These are phyloP conservation scores for Saraca asoca DNA, from an alignment of 331 rosid genomes.

Conservation along the genomic window DNA sequence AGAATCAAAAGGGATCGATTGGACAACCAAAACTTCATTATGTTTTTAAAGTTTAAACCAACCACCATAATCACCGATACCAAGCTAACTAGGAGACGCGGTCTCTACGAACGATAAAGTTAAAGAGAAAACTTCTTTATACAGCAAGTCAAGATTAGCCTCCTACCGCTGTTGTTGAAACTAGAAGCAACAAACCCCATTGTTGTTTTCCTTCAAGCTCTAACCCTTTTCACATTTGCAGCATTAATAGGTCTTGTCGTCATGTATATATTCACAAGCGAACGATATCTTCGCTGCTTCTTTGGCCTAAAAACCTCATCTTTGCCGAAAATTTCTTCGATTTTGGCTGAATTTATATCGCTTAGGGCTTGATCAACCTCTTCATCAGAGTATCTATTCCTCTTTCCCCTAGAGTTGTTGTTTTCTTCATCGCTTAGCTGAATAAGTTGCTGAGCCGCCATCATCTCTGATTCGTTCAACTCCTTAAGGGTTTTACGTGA, in stretches of 20 bases:
- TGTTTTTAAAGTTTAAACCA: neutral
- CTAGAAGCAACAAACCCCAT: neutral
- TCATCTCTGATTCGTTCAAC: constrained; percentile 37
- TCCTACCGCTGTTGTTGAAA: neutral
- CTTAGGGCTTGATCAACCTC: constrained; percentile 38
- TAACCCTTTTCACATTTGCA: constrained; percentile 9
- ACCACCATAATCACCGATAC: no score
- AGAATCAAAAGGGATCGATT: neutral
- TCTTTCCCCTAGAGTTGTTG: constrained; percentile 22
- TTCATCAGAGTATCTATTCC: constrained; percentile 1
- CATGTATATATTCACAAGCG: constrained; percentile 57
- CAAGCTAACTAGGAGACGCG: no score
- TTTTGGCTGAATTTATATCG: constrained; percentile 33
- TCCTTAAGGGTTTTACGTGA: constrained; percentile 8
- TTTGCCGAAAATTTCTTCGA: constrained; percentile 62
- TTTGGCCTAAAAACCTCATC: constrained; percentile 49
- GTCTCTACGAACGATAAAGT: no score
- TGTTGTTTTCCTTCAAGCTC: neutral
- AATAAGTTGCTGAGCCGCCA: constrained; percentile 59
- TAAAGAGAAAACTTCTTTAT: neutral
- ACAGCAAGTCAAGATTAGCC: neutral
- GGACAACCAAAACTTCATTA: neutral
- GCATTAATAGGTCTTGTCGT: constrained; percentile 41
- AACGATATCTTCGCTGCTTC: constrained; percentile 56
- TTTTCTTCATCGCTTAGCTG: constrained; percentile 61